A percentile compares a stretch with the other conserved stretches of the same genome.
Conservation (phyloP, 2,329 filamentous ascomycete species). For the Fusarium robinianum region DNA sequence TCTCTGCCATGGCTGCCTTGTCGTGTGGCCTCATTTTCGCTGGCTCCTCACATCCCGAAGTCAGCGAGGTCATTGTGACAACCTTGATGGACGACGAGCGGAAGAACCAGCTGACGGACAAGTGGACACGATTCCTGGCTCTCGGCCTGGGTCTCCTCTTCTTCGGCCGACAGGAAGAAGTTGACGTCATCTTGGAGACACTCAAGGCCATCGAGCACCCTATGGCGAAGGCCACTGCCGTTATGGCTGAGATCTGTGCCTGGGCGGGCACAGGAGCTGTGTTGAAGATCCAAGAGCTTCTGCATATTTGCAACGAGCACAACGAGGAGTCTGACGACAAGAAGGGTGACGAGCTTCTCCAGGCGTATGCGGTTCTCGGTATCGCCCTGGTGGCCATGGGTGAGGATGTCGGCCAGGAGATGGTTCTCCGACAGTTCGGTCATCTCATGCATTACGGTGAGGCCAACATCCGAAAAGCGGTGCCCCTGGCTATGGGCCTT, state of each 20-base stretch:
- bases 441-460: constrained; percentile 99
- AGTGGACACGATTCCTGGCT: constrained; percentile 97
- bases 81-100: constrained; percentile 94
- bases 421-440: constrained; percentile 96
- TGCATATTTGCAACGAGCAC: constrained; percentile 98
- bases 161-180: constrained; percentile 96
- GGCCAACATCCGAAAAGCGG: constrained; percentile 93
- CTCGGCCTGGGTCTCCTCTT: constrained; percentile 91
- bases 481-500: constrained; percentile 94
- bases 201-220: constrained; percentile 96
- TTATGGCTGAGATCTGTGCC: constrained; percentile 93
- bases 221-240: constrained; percentile 93
- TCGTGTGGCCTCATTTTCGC: constrained; percentile 90
- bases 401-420: constrained; percentile 97
- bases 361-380: constrained; percentile 94
- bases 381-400: constrained; percentile 96
- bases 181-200: constrained; percentile 96
- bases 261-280: constrained; percentile 98
- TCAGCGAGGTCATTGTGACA: constrained; percentile 89
- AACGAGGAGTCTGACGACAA: constrained; percentile 94
- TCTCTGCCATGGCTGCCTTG: constrained; percentile 93
- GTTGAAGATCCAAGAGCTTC: constrained; percentile 92
- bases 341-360: constrained; percentile 92
- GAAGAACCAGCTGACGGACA: constrained; percentile 89
- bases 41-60: constrained; percentile 86